Base-by-base conservation (phyloP, 331 rosid genomes). In the Acacia concinna region DNA sequence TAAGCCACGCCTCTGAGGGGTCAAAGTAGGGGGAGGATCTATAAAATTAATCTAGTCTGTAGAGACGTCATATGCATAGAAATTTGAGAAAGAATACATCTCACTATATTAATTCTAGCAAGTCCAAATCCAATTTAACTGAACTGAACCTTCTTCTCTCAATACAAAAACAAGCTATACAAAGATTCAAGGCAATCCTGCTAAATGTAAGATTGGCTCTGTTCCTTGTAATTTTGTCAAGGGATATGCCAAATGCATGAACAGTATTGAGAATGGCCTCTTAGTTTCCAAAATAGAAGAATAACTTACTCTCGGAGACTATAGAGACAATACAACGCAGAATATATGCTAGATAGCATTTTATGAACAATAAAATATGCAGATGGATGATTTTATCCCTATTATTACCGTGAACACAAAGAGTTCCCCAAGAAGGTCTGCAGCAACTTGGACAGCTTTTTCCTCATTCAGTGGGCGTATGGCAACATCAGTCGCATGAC, bases 391-490 rank as follows among this genome's bases (percentile, higher is more conserved):
- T 5, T 38, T 12, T 6, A 46, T 18, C 7, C 35, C 60, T 17
- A 49, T 51, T 4, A 76, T 44, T 85, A 90, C 97, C 79, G 85
- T 51, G 88, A 93, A 93, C 18, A 93, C 92, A 28, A 93, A 91
- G 62, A 91, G 74, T 40, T 93, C 98, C 65, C 95, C 95, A 17
- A 91, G 83, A 56, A 93, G 86, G 81, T 93, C 97, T 28, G 96
- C 93, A 13, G 98, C 98, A 13, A 87, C 92, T 76, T 91, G 93
- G 9, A 93, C 97, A 66, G 98, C 98, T 68, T 85, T 93, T 57
- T 91, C 93, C 80, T 91, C 92, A 30, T 93, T 76, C 65, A 93
- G 70, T 10, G 98, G 98, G 11, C 85, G 91, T 30, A 93, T 89
- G 3, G 77, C 92, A 62, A 82, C 85, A 81, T 88, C 88, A 65